Evolutionary conservation across 192 early-diverging fungal species (phyloP).

Genomic region (Linnemannia exigua): DNA sequence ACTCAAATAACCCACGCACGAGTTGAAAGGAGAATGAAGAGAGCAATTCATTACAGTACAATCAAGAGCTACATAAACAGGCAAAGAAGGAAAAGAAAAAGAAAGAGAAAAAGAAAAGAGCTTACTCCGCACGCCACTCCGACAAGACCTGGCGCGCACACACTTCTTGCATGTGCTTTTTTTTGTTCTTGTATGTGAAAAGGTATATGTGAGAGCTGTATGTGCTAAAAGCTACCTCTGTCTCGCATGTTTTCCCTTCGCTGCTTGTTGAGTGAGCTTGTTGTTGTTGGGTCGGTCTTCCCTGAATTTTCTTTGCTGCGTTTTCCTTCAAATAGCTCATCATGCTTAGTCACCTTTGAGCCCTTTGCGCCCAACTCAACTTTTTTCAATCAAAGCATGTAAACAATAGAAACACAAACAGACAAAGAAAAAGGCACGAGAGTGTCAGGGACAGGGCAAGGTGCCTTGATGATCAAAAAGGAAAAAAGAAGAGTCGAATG

Average conservation of each 20-base stretch:
- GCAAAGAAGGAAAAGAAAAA: not conserved
- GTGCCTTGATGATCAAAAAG: not conserved
- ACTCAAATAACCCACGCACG: no score
- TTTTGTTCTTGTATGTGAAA: not conserved
- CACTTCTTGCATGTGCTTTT: not conserved
- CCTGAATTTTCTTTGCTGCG: not conserved
- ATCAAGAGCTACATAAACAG: no score
- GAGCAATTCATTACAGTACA: no score
- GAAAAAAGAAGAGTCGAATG: not conserved
- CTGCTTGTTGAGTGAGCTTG: not conserved
- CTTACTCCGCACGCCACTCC: not conserved
- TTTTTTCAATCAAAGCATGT: not conserved
- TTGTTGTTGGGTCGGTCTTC: not conserved
- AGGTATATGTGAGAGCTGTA: not conserved
- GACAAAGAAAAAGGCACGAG: not conserved
- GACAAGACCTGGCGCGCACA: not conserved
- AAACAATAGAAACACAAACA: not conserved
- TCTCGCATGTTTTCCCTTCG: not conserved
- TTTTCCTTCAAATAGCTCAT: not conserved
- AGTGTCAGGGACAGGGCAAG: not conserved
- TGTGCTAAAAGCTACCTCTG: not conserved
- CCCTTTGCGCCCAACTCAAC: not conserved
- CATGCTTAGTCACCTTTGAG: conserved; percentile 1
- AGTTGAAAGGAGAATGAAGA: no score
- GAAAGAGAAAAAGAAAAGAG: not conserved